Evolutionary conservation across 352 stramenopile species (phyloP), one percentile per base, ranked within the genome.

Genomic region (Phytophthora pinifolia): DNA sequence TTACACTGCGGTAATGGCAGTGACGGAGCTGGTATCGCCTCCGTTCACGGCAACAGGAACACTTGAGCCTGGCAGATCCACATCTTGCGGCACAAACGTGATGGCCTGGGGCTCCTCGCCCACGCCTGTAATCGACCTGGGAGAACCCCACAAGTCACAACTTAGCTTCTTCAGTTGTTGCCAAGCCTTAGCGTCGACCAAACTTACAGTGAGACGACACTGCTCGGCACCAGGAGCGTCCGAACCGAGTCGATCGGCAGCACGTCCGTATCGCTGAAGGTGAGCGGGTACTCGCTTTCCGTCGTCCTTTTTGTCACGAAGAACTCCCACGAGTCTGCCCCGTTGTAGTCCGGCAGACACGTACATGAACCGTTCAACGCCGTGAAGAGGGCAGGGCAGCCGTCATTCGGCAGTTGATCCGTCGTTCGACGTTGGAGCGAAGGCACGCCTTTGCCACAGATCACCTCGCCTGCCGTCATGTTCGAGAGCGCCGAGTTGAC

Each of bases 351-450:
- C 7, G 44, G 34, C 20, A 83, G 46, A 47, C 73, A 83, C 18
- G 73, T 80, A 36, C 73, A 83, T 17, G 67, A 79, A 2, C 63
- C 70, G 29, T 74, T 76, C n/a, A 69, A 35, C 6, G 35, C 49
- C 22, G 56, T 72, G 43, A 76, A 74, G 13, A 66, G 56, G 4
- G 55, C 37, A 6, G 68, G 67, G 25, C 73, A 83, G n/a, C 60
- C 62, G 38, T 55, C 52, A 15, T 83, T 83, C 6, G 73, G 58
- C 20, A 35, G 13, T 12, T 59, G n/a, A 6, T 31, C 17, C 8
- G 46, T 17, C 10, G 57, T 66, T 2, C 67, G 53, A 7, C 60
- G 59, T 47, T 79, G 59, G 13, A 83, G 34, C 15, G 70, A 76
- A 15, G 73, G 73, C 34, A 59, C 45, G 13, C 60, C 59, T 9